Evolutionary conservation across 78 protist species (phyloP).

Genomic region (Dictyostelium brefeldianum): DNA sequence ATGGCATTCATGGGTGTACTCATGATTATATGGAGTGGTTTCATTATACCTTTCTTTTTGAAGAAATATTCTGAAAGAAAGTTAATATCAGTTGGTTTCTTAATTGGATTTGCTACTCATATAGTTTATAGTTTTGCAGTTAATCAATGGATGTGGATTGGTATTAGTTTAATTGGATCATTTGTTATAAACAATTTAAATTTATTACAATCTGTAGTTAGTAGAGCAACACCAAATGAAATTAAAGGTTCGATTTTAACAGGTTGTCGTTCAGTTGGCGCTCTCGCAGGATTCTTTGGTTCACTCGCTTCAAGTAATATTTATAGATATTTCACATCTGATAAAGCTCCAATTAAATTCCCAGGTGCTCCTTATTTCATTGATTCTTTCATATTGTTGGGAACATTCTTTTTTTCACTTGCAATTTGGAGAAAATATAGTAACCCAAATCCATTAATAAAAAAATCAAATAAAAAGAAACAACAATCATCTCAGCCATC

Average conservation of each 20-base stretch:
- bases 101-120: not conserved
- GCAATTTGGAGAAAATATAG: not conserved
- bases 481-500: too few species aligned
- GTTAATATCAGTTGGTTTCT: not conserved
- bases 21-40: slow-evolving; percentile 1
- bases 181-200: not conserved
- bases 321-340: not conserved
- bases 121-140: slow-evolving; percentile 2
- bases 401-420: not conserved
- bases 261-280: slow-evolving; percentile 11
- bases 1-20: not conserved
- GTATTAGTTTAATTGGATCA: not conserved
- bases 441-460: not conserved
- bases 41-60: slow-evolving; percentile 1
- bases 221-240: slow-evolving; percentile 39
- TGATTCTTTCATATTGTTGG: not conserved
- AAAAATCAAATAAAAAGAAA: not conserved
- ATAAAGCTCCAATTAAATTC: not conserved
- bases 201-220: slow-evolving; percentile 8
- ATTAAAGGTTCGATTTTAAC: slow-evolving; percentile 44
- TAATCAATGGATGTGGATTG: slow-evolving; percentile 51
- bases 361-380: slow-evolving; percentile 3
- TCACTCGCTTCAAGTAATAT: not conserved
- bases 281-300: not conserved
- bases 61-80: slow-evolving; percentile 37